Percentiles rank a stretch among this genome's conserved stretches.
phyloP scores from a whole-genome alignment of 129 eudicot genomes.

The Deinandra increscens region DNA sequence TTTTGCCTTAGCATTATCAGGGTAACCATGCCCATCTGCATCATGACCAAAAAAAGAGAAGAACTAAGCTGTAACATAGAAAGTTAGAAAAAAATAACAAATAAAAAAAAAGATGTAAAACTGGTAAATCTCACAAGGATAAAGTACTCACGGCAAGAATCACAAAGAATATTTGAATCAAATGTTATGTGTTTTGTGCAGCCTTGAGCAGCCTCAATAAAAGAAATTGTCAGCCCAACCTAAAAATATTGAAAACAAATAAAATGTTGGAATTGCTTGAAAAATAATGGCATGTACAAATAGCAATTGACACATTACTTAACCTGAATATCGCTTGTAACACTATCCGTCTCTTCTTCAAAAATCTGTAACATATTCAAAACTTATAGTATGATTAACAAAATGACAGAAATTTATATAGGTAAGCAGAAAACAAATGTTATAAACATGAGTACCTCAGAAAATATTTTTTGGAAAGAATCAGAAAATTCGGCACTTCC shows the following conservation, averaged over 20 bases:
- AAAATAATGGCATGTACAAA: constrained; percentile 1
- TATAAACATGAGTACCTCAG: constrained; percentile 60
- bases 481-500: constrained; percentile 56
- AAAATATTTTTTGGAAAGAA: constrained; percentile 82
- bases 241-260: constrained; percentile 23
- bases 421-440: neutral
- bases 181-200: constrained; percentile 82
- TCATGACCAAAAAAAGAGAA: constrained; percentile 9
- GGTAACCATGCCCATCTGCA: constrained; percentile 83
- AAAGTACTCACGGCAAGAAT: constrained; percentile 76
- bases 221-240: constrained; percentile 79
- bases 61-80: neutral
- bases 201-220: constrained; percentile 87
- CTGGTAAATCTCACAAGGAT: constrained; percentile 1
- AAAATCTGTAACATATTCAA: constrained; percentile 55
- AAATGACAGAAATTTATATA: constrained; percentile 15
- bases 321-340: constrained; percentile 76
- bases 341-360: constrained; percentile 53
- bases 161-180: constrained; percentile 74
- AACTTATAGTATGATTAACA: constrained; percentile 13
- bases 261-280: constrained; percentile 4
- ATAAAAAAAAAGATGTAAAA: neutral
- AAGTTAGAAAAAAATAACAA: too few species aligned
- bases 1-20: constrained; percentile 60
- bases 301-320: neutral